These are phyloP conservation scores for Ogataea nitratoaversa DNA, from an alignment of 805 yeast genomes.

Conservation along the genomic window DNA sequence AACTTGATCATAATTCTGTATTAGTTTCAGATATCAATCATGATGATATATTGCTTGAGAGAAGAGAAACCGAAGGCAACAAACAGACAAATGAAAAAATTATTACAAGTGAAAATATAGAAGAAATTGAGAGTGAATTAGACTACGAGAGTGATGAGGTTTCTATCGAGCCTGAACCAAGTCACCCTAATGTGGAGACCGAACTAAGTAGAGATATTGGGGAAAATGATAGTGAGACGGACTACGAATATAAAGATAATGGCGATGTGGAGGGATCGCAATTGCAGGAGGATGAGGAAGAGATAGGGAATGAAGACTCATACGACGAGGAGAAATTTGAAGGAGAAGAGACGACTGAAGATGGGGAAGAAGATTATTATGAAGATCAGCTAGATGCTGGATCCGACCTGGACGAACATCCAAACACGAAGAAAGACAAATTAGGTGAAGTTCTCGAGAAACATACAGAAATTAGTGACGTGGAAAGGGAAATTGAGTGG, in stretches of 20 bases:
- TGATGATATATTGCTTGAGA: too few relatives aligned
- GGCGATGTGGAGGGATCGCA: constrained; percentile 3
- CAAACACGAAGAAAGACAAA: too few relatives aligned
- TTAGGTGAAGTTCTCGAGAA: too few relatives aligned
- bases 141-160: constrained; percentile 29
- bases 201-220: too few relatives aligned
- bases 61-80: too few relatives aligned
- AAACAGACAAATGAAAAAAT: too few relatives aligned
- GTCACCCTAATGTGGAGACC: neutral
- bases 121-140: constrained; percentile 23
- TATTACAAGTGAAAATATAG: neutral
- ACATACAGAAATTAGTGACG: neutral
- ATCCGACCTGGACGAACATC: constrained; percentile 1
- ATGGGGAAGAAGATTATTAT: constrained; percentile 1
- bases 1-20: neutral
- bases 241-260: constrained; percentile 16
- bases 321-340: neutral
- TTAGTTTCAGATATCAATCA: neutral
- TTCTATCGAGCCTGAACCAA: constrained; percentile 11
- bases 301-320: too few relatives aligned
- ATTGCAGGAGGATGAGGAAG: too few relatives aligned
- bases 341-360: neutral
- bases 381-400: constrained; percentile 2
- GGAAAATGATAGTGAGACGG: too few relatives aligned
- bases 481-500: neutral